Evolutionary conservation across 2,329 filamentous ascomycete genomes (phyloP), one percentile per base, ranked within the genome.

Genomic region (Didymella exigua): DNA sequence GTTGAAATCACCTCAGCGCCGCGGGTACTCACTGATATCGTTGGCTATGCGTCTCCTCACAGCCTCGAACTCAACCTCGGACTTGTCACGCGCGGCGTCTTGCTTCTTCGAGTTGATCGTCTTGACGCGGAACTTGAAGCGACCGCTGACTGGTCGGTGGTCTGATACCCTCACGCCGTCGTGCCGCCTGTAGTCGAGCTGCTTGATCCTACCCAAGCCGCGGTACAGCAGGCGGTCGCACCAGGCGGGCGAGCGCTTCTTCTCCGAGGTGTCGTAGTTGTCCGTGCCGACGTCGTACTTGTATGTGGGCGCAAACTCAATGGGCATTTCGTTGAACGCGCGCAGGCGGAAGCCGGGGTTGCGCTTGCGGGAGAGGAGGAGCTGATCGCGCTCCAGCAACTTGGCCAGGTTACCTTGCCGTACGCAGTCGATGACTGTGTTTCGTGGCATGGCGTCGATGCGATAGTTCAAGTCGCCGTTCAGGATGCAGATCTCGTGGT

Each of bases 381-480:
- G 82, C 72, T 99, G 95, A 70, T 99, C 95, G 43, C 95, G 87
- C 54, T 98, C 93, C 0, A 99, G 86, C 1, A 99, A 84, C 71
- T 96, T 96, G 24, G 81, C 70, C 2, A 98, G 81, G 63, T 98
- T 96, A 59, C 89, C 88, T 36, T 88, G 83, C 60, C 90, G 88
- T 45, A 98, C 86, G 1, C 91, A 92, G 56, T 88, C 88, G 49
- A 98, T 89, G 3, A 99, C 93, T 0, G 90, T 92, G 68, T 98
- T 91, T 44, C 95, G 90, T 16, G 91, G 91, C 86, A 98, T 97
- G 21, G 93, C 92, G 74, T 99, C 95, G 68, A 99, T 98, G 58
- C 95, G 92, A 75, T 99, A 99, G 76, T 99, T 99, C 44, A 99
- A 82, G 73, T 99, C 95, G 24, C 95, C 95, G 67, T 98, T 98